These are phyloP conservation scores for Seiridium unicorne DNA, from an alignment of 2,329 filamentous ascomycete genomes.

Conservation along the genomic window DNA sequence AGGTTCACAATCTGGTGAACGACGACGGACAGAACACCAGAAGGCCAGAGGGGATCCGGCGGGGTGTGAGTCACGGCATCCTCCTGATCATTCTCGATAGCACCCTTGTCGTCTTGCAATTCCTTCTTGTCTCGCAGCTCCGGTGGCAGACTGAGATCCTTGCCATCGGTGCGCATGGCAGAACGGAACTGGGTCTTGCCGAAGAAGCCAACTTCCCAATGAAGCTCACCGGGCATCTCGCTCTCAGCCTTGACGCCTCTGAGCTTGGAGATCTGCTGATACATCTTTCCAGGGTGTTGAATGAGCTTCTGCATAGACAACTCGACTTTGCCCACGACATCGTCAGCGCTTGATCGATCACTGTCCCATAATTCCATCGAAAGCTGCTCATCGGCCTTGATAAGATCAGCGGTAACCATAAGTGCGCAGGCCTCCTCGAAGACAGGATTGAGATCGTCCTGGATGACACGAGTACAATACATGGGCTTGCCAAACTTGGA, in stretches of 20 bases:
- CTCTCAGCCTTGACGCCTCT: slow-evolving; percentile 79
- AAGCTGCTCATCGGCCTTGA: slow-evolving; percentile 90
- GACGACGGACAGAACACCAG: slow-evolving; percentile 80
- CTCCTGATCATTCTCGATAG: slow-evolving; percentile 69
- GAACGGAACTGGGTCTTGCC: slow-evolving; percentile 85
- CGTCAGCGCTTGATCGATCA: slow-evolving; percentile 86
- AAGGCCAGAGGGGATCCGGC: slow-evolving; percentile 94
- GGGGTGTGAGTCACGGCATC: slow-evolving; percentile 88
- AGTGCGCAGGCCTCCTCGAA: slow-evolving; percentile 88
- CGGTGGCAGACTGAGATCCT: slow-evolving; percentile 73
- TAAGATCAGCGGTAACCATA: slow-evolving; percentile 82
- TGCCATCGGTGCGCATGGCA: slow-evolving; percentile 82
- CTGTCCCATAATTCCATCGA: slow-evolving; percentile 97
- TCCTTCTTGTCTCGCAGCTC: slow-evolving; percentile 71
- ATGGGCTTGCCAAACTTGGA: slow-evolving; percentile 97
- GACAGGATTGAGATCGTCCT: slow-evolving; percentile 88
- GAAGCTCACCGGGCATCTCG: slow-evolving; percentile 87
- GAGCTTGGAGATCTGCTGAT: slow-evolving; percentile 81
- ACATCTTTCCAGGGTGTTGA: slow-evolving; percentile 90
- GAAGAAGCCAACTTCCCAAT: slow-evolving; percentile 97
- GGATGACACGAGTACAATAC: slow-evolving; percentile 95
- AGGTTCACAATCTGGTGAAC: slow-evolving; percentile 95
- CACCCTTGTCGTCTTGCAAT: slow-evolving; percentile 85
- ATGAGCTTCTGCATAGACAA: slow-evolving; percentile 94
- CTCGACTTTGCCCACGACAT: slow-evolving; percentile 93